A percentile compares a stretch with the other conserved stretches of the same genome.
Conservation (phyloP, 345 rosid genomes). For the Sisymbrium altissimum region DNA sequence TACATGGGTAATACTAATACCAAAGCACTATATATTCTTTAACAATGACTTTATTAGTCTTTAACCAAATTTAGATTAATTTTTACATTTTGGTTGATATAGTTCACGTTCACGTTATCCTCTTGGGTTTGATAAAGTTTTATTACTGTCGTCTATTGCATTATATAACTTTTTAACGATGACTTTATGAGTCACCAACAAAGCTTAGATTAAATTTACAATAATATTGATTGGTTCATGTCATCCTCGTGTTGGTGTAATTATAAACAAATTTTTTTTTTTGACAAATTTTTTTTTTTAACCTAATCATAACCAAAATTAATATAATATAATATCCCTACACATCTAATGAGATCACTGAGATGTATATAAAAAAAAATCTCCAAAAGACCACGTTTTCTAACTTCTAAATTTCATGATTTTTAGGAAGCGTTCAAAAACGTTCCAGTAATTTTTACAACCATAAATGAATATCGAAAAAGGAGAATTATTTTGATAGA, state of each 20-base stretch:
- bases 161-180: not conserved
- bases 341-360: not conserved
- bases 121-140: not conserved
- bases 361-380: not conserved
- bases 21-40: not conserved
- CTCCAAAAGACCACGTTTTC: not conserved
- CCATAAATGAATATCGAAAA: too few relatives aligned
- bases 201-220: not conserved
- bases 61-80: not conserved
- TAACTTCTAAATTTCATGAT: too few relatives aligned
- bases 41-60: not conserved
- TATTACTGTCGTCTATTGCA: not conserved
- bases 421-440: too few relatives aligned
- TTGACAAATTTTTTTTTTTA: too few relatives aligned
- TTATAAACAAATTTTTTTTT: not conserved
- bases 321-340: too few relatives aligned
- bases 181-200: not conserved
- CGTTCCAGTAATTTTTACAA: too few relatives aligned
- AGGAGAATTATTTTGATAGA: not conserved
- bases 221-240: not conserved
- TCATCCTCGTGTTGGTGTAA: not conserved
- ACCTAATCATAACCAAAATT: too few relatives aligned
- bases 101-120: not conserved
- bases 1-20: not conserved
- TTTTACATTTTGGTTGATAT: not conserved